phyloP scores from a whole-genome alignment of 2,329 filamentous ascomycete genomes.

The Calonectria multiphialidica region DNA sequence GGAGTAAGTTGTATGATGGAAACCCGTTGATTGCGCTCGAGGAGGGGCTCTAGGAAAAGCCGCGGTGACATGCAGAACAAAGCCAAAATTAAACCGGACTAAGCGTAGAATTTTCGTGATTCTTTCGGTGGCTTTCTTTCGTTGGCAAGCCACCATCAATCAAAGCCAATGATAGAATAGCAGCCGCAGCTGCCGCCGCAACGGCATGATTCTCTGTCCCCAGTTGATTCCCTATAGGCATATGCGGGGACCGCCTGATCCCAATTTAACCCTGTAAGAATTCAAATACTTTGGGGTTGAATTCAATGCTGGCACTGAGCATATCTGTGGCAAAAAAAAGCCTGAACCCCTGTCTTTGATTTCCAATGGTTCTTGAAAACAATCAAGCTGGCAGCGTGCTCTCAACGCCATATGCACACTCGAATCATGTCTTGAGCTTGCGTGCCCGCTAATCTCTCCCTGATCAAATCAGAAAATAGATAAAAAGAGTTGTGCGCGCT shows the following conservation, averaged over 20 bases:
- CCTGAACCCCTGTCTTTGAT: too few species aligned
- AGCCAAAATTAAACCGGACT: too few species aligned
- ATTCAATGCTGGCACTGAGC: too few species aligned
- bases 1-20: too few species aligned
- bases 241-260: too few species aligned
- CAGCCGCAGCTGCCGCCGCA: too few species aligned
- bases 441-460: background rate
- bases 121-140: background rate
- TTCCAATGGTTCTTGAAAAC: background rate
- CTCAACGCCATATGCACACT: background rate
- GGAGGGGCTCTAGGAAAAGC: background rate
- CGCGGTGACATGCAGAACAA: background rate
- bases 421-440: background rate
- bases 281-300: too few species aligned
- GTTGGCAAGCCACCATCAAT: background rate
- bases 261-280: background rate
- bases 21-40: too few species aligned
- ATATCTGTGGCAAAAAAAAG: background rate
- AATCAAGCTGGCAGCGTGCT: background rate
- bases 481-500: background rate
- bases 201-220: too few species aligned
- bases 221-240: background rate
- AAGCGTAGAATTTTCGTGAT: background rate
- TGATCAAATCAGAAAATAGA: background rate
- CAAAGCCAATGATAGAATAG: background rate